phyloP scores from a whole-genome alignment of 73 alveolate species.

The Paramecium biaurelia region DNA sequence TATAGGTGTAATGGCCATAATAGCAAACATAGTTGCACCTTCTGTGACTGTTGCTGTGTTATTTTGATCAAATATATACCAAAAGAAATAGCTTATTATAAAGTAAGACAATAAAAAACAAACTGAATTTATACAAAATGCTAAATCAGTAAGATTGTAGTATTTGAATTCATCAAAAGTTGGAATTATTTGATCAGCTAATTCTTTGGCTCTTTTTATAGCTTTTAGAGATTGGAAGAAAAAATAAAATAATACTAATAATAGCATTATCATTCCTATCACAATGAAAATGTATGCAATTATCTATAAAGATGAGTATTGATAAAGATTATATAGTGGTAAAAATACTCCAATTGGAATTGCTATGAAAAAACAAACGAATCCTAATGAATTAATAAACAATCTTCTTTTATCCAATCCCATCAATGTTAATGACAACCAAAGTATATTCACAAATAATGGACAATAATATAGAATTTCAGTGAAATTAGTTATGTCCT shows the following conservation, averaged over 20 bases:
- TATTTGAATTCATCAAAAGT: constrained; percentile 2
- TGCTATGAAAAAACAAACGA: neutral
- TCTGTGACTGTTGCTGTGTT: neutral
- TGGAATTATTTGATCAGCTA: neutral
- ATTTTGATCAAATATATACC: neutral
- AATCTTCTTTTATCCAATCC: constrained; percentile 40
- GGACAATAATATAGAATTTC: neutral
- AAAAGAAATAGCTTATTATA: neutral
- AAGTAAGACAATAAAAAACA: neutral
- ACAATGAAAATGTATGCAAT: neutral
- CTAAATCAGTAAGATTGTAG: neutral
- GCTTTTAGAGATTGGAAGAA: neutral
- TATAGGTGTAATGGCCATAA: neutral
- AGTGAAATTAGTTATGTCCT: neutral
- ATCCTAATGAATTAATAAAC: neutral
- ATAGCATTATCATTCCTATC: neutral
- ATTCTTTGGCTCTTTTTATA: neutral
- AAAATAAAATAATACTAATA: neutral
- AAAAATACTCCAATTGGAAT: constrained; percentile 31
- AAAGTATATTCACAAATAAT: neutral
- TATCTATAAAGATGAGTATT: neutral
- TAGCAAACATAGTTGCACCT: neutral
- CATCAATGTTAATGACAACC: neutral
- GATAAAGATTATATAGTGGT: neutral
- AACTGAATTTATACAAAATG: constrained; percentile 17